Evolutionary conservation across 1,139 yeast species (phyloP), one percentile per base, ranked within the genome.

Genomic region (Scheffersomyces lignicola): DNA sequence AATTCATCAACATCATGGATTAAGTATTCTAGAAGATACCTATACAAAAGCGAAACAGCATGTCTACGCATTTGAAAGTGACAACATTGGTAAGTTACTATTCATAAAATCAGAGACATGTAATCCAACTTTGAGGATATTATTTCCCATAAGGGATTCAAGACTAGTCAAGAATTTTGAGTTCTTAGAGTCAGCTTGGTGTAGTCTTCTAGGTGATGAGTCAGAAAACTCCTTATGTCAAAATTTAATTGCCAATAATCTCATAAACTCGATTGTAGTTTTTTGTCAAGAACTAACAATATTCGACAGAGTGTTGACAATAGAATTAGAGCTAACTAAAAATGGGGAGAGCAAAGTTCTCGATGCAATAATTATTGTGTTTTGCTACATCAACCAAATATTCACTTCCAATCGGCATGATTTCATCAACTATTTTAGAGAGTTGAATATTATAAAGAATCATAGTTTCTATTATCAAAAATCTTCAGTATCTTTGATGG

Each of bases 151-250:
- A 3, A 26, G 18, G 11, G 34, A 31, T 12, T 30, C 32, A 29
- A 36, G 43, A 5, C 32, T 45, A 4, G 36, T 41, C 21, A 42
- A 43, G 18, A 35, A 37, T 13, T 16, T 44, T 3, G 34, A 51
- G 6, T 54, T 66, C 16, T 68, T 61, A 32, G 56, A 60, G 17
- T 56, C 56, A 11, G 54, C 69, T 5, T 80, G 85, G 84, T 65
- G 79, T 36, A 73, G 73, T 35, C 34, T 81, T 0, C 55, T 82
- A 29, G 90, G 90, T 1, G 83, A 78, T 49, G 90, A 83, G 55
- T 56, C 62, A 2, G 37, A 47, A 2, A 71, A 70, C 0, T 75
- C 87, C 0, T 56, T 68, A 24, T 66, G 65, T 45, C 52, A 59
- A 33, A 56, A 42, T 36, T 56, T 72, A 14, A 35, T 46, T 4